A percentile compares a stretch with the other conserved stretches of the same genome.
Evolutionary conservation across 805 yeast species (phyloP).

Genomic region (Saturnispora gosingensis): DNA sequence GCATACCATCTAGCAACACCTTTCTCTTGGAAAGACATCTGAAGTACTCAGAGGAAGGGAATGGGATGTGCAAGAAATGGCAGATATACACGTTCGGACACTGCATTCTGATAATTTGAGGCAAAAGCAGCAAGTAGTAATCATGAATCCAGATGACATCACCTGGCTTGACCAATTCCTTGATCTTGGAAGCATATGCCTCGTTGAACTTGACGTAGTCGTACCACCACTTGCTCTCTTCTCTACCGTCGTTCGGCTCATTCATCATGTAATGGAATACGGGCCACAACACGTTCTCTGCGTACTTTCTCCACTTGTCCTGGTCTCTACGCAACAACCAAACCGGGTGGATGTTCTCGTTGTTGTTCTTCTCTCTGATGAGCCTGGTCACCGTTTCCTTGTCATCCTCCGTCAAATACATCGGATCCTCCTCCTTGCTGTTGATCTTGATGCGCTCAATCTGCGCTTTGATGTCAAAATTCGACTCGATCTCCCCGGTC

Average conservation of each 20-base stretch:
- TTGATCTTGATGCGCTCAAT: neutral
- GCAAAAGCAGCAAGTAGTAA: conserved; percentile 71
- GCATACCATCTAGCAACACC: conserved; percentile 78
- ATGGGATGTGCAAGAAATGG: conserved; percentile 80
- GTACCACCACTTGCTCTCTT: conserved; percentile 68
- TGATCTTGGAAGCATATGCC: conserved; percentile 74
- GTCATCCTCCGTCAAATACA: conserved; percentile 48
- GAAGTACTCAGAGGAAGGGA: conserved; percentile 91
- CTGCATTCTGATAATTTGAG: conserved; percentile 73
- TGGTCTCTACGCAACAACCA: conserved; percentile 81
- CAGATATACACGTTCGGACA: conserved; percentile 69
- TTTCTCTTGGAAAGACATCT: conserved; percentile 78
- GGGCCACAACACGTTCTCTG: conserved; percentile 91
- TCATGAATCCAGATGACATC: conserved; percentile 92
- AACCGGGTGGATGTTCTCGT: conserved; percentile 66
- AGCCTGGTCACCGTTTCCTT: conserved; percentile 40
- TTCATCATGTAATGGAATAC: conserved; percentile 87
- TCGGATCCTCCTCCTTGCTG: conserved; percentile 44
- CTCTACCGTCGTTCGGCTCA: conserved; percentile 57
- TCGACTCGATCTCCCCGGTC: conserved; percentile 74
- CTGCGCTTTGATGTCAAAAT: conserved; percentile 3
- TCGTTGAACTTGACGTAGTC: conserved; percentile 88
- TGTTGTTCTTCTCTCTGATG: conserved; percentile 37
- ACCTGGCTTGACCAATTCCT: conserved; percentile 70
- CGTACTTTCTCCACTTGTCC: conserved; percentile 77